phyloP scores from a whole-genome alignment of 441 rosid species.

The Bocquillonia castaneifolia region DNA sequence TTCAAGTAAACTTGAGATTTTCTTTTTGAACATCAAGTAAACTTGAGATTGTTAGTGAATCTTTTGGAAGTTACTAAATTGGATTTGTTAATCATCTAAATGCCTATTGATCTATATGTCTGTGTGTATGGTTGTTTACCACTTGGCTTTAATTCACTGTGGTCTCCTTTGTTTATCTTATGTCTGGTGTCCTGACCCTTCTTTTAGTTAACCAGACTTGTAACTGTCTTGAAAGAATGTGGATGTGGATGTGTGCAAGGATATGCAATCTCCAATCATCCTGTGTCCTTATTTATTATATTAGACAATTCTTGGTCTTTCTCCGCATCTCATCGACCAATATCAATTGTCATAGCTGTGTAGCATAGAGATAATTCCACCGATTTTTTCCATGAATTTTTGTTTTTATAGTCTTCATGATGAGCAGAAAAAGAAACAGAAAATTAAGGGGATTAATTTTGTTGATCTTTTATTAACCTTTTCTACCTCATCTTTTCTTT shows the following conservation, averaged over 20 bases:
- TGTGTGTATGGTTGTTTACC: too few species aligned
- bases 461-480: neutral
- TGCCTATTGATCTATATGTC: too few species aligned
- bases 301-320: neutral
- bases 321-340: neutral
- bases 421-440: neutral
- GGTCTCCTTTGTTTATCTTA: neutral
- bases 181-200: neutral
- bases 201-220: constrained; percentile 1
- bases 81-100: too few species aligned
- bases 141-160: neutral
- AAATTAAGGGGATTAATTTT: neutral
- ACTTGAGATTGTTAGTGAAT: too few species aligned
- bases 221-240: neutral
- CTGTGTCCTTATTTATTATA: neutral
- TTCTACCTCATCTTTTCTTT: neutral
- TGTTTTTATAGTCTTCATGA: neutral
- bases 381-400: neutral
- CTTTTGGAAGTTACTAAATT: too few species aligned
- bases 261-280: neutral
- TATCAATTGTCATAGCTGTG: neutral
- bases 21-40: too few species aligned
- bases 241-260: neutral
- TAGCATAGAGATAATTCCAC: neutral
- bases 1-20: neutral